phyloP scores from a whole-genome alignment of 129 eudicot species.

The Silybum marianum region DNA sequence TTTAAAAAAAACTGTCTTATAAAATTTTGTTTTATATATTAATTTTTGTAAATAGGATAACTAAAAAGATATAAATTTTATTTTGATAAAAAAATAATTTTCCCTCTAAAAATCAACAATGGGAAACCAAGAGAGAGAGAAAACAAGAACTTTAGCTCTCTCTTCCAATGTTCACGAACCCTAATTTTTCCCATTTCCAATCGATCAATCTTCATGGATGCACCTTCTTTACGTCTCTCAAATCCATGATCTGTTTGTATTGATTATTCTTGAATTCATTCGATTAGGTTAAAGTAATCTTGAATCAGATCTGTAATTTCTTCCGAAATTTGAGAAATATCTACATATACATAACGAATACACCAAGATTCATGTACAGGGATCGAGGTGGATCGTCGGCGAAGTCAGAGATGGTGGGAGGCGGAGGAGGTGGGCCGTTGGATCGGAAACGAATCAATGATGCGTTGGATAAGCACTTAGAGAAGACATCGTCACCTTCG shows the following conservation, averaged over 20 bases:
- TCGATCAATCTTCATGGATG: slow-evolving; percentile 17
- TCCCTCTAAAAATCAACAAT: slow-evolving; percentile 20
- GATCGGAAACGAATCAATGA: slow-evolving; percentile 89
- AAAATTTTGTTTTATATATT: no score
- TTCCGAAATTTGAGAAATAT: not conserved
- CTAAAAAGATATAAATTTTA: not conserved
- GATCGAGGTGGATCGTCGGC: slow-evolving; percentile 68
- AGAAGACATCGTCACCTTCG: slow-evolving; percentile 64
- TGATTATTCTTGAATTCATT: not conserved
- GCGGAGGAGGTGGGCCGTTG: slow-evolving; percentile 39
- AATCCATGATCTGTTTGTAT: not conserved
- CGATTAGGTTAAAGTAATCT: not conserved
- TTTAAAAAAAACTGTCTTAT: no score
- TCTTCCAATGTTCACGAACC: slow-evolving; percentile 43
- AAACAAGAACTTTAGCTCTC: slow-evolving; percentile 33
- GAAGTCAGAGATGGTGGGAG: slow-evolving; percentile 56
- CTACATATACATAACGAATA: not conserved
- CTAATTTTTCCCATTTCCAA: slow-evolving; percentile 50
- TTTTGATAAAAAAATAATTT: slow-evolving; percentile 1
- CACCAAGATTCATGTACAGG: slow-evolving; percentile 50
- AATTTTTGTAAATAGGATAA: no score
- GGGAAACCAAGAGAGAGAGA: slow-evolving; percentile 37
- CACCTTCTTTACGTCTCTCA: slow-evolving; percentile 20
- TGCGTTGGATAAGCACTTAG: slow-evolving; percentile 78
- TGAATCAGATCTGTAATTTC: slow-evolving; percentile 23